Evolutionary conservation across 176 grass and related monocot genomes (phyloP), one percentile per base, ranked within the genome.

Genomic region (Avena eriantha): DNA sequence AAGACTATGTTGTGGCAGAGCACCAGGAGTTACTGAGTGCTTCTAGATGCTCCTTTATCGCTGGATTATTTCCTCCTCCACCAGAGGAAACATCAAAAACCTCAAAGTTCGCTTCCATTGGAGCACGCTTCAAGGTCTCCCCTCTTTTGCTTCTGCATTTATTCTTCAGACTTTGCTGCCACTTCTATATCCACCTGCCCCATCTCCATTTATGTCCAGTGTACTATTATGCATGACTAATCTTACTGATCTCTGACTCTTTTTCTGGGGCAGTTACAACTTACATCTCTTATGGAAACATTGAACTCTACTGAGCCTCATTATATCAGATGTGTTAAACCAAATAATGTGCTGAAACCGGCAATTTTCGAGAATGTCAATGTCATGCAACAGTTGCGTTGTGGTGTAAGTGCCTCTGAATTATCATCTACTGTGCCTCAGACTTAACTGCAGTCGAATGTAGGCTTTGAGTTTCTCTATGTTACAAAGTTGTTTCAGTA

Each of bases 261-360:
- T 87, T 54, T 66, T 74, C 80, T 82, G 21, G 85, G 82, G 77
- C 86, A 99, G 97, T 92, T 84, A 91, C 97, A 99, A 99, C 90
- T 99, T 81, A 89, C 91, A 93, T 89, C 94, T 73, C 90, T 99
- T 79, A 96, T 96, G 97, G 97, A 99, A 5, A 99, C 97, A 78
- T 86, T 99, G 29, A 99, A 96, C 80, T 99, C 97, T 71, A 99
- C 97, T 63, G 97, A 99, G 69, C 97, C 97, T 72, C 94, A 99
- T 89, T 99, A 99, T 58, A 93, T 99, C 63, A 94, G 97, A 96
- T 99, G 97, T 9, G 94, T 99, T 81, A 99, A 99, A 89, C 97
- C 97, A 77, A 99, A 99, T 68, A 99, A 99, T 96, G 81, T 99
- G 49, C 83, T 99, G 67, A 99, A 96, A 86, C 97, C 97, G 0